Conservation (phyloP, 768 basidiomycete genomes). For the Porphyrellus cyaneotinctus region DNA sequence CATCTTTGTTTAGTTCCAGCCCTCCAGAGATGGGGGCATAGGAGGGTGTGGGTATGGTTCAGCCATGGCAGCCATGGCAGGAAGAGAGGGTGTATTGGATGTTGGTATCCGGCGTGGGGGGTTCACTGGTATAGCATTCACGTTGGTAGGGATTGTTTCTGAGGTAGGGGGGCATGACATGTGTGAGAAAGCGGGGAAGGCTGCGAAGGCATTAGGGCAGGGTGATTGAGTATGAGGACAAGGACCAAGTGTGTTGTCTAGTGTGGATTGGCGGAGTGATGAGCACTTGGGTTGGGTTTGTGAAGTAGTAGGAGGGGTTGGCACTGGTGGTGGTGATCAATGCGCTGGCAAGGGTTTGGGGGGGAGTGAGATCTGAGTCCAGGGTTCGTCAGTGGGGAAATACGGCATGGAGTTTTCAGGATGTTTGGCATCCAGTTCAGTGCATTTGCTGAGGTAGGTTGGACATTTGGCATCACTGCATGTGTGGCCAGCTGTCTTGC, state of each 20-base stretch:
- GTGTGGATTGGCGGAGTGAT: not conserved
- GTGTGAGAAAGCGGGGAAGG: too few species aligned
- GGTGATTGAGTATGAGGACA: not conserved
- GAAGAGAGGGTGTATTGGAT: too few species aligned
- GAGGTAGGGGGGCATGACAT: too few species aligned
- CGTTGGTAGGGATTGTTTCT: too few species aligned
- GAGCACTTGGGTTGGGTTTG: not conserved
- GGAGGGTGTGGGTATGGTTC: too few species aligned
- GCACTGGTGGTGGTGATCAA: too few species aligned
- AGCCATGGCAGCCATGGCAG: too few species aligned
- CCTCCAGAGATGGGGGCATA: too few species aligned
- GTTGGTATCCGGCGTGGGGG: too few species aligned
- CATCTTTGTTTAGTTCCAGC: not conserved
- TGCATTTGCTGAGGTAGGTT: not conserved
- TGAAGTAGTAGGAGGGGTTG: not conserved
- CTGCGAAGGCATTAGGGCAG: not conserved
- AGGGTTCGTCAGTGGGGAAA: not conserved
- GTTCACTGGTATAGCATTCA: too few species aligned
- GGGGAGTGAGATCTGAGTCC: not conserved
- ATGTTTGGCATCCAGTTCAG: not conserved
- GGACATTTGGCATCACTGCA: not conserved
- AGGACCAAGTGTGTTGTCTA: not conserved
- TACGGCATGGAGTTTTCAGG: conserved; percentile 2
- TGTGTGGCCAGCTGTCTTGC: not conserved
- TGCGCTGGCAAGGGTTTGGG: too few species aligned